A percentile compares a stretch with the other conserved stretches of the same genome.
These are phyloP conservation scores for Lecanicillium sp. DNA, from an alignment of 2,329 filamentous ascomycete genomes.

Conservation along the genomic window DNA sequence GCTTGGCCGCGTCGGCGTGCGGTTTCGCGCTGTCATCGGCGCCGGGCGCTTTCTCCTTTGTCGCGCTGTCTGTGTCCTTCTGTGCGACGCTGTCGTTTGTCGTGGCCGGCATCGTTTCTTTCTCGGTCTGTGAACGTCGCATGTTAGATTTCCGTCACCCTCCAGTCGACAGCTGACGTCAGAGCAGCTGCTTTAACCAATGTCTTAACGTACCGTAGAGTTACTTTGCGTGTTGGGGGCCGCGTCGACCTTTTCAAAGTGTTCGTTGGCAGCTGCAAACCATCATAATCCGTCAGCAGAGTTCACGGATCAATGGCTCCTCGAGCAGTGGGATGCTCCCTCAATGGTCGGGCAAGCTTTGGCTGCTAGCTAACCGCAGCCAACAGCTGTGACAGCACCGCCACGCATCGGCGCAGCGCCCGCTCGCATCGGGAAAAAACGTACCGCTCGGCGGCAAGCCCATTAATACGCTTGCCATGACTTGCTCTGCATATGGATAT, in stretches of 20 bases:
- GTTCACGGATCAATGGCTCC: no score
- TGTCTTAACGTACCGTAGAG: slow-evolving; percentile 1
- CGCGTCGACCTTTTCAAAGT: background rate
- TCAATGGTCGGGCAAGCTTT: no score
- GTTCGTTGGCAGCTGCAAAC: background rate
- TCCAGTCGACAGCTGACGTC: background rate
- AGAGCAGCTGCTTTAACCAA: background rate
- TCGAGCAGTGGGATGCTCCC: no score
- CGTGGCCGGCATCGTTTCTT: background rate
- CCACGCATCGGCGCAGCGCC: background rate
- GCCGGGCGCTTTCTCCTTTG: background rate
- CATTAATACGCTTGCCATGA: slow-evolving; percentile 6
- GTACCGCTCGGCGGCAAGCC: slow-evolving; percentile 6
- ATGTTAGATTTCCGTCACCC: background rate
- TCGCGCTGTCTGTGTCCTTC: background rate
- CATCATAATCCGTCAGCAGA: no score
- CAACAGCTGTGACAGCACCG: background rate
- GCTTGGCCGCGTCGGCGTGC: background rate
- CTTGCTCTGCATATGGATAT: no score
- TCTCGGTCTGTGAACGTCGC: background rate
- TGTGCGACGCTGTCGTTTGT: background rate
- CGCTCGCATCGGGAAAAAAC: background rate
- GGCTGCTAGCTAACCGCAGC: no score
- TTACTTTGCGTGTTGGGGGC: background rate
- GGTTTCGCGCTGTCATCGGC: slow-evolving; percentile 5